Evolutionary conservation across 768 basidiomycete species (phyloP).

Genomic region (Cyclocybe aegerita): DNA sequence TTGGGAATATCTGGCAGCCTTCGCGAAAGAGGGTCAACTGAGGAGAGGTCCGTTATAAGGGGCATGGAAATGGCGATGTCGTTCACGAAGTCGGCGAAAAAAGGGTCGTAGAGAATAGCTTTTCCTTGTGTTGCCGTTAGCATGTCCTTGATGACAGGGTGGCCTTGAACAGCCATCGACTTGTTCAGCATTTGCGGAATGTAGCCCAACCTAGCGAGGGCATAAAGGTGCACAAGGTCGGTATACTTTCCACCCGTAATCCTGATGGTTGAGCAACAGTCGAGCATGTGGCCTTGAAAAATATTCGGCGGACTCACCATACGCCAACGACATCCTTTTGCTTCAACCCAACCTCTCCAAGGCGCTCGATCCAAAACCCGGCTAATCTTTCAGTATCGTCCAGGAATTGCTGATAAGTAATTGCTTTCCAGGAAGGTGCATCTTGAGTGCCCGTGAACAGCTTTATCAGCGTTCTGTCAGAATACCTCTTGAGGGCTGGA

Average conservation of each 20-base stretch:
- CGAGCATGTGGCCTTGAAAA: no score
- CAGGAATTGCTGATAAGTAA: conserved; percentile 43
- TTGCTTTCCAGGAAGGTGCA: conserved; percentile 17
- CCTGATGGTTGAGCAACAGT: conserved; percentile 36
- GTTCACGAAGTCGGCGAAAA: conserved; percentile 35
- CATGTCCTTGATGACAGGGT: conserved; percentile 61
- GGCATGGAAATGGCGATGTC: background rate
- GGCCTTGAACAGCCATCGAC: conserved; percentile 52
- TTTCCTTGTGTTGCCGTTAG: conserved; percentile 51
- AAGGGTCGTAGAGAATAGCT: conserved; percentile 55
- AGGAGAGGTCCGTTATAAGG: background rate
- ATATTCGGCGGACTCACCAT: conserved; percentile 41
- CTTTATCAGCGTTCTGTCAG: conserved; percentile 6
- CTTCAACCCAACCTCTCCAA: conserved; percentile 39
- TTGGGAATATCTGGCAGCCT: conserved; percentile 39
- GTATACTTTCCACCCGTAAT: conserved; percentile 60
- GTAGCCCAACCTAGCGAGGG: conserved; percentile 64
- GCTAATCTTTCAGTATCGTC: conserved; percentile 56
- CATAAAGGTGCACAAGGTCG: conserved; percentile 64
- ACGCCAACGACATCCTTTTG: conserved; percentile 57
- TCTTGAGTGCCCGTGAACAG: conserved; percentile 2
- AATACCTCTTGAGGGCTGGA: conserved; percentile 1
- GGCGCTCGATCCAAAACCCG: conserved; percentile 47
- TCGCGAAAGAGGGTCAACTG: background rate
- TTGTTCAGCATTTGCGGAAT: conserved; percentile 62